Evolutionary conservation across 805 yeast genomes (phyloP), one percentile per base, ranked within the genome.

Genomic region (Kazachstania bromeliacearum): DNA sequence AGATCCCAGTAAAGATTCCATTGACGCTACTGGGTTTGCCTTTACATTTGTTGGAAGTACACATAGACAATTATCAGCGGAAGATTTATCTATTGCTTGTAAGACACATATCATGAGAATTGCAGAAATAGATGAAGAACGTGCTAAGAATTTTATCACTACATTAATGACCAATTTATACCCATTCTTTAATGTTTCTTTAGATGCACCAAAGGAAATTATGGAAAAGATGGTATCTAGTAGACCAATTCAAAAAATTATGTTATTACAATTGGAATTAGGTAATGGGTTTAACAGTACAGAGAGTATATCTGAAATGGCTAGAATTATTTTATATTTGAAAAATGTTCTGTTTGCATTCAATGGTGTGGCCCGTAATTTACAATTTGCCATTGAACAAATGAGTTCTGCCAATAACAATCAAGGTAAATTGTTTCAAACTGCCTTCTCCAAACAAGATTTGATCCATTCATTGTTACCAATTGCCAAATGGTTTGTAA

Each of bases 401-500:
- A 36, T 56, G 32, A 39, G 39, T 19, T 18, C 28, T 12, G 28
- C 27, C 5, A 16, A 33, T 7, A 45, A 42, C 25, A 46, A 41
- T 23, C 31, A 45, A 7, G 65, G 48, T 42, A 72, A 51, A 33
- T 45, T 51, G 23, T 51, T 71, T 31, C 71, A 66, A 40, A 79
- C 75, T 36, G 67, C 77, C 2, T 64, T 71, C 16, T 63, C 69
- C 7, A 65, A 85, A 45, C 79, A 78, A 25, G 87, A 80, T 46
- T 67, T 75, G 42, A 67, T 81, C 3, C 63, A 78, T 46, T 67
- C 75, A 13, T 64, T 77, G 8, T 58, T 84, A n/a, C 96, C 96
- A 0, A 73, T 81, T 27, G 75, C 82, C 7, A 74, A 85, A 48
- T 89, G 96, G 96, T 71, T 84, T 45, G 71, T 85, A 22, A 96